Evolutionary conservation across 306 rosid genomes (phyloP).

Genomic region (Dryas octopetala): DNA sequence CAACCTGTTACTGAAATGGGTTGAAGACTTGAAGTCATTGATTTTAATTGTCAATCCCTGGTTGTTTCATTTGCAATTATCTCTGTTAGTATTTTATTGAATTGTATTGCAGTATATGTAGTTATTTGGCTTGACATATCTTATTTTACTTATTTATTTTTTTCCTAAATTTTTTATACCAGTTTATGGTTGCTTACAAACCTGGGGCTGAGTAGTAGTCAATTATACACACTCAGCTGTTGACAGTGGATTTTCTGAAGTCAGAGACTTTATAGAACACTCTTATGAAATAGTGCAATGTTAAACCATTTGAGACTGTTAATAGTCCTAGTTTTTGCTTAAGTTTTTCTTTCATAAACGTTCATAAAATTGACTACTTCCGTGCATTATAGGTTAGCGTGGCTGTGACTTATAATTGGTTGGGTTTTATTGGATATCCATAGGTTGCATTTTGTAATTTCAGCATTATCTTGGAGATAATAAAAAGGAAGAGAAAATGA

Average conservation of each 20-base stretch:
- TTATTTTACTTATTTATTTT: background rate
- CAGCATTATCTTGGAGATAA: constrained; percentile 67
- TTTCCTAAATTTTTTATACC: background rate
- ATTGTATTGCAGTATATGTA: background rate
- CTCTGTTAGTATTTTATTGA: background rate
- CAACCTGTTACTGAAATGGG: background rate
- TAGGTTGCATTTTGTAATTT: constrained; percentile 68
- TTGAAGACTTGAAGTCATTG: background rate
- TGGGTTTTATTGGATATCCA: constrained; percentile 48
- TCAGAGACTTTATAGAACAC: background rate
- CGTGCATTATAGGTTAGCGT: constrained; percentile 27
- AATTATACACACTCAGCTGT: constrained; percentile 3
- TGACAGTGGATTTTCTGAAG: background rate
- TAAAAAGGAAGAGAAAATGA: constrained; percentile 67
- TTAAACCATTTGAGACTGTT: constrained; percentile 1
- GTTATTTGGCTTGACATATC: background rate
- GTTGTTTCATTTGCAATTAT: background rate
- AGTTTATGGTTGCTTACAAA: constrained; percentile 1
- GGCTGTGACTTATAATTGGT: constrained; percentile 43
- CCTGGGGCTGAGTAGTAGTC: background rate
- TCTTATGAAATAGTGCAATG: background rate
- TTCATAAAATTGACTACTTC: constrained; percentile 10
- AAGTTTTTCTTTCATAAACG: background rate
- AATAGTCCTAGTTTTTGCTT: background rate
- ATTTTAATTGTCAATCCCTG: constrained; percentile 1